A percentile compares a stretch with the other conserved stretches of the same genome.
phyloP scores from a whole-genome alignment of 352 stramenopile species.

The Nothophytophthora sp. region DNA sequence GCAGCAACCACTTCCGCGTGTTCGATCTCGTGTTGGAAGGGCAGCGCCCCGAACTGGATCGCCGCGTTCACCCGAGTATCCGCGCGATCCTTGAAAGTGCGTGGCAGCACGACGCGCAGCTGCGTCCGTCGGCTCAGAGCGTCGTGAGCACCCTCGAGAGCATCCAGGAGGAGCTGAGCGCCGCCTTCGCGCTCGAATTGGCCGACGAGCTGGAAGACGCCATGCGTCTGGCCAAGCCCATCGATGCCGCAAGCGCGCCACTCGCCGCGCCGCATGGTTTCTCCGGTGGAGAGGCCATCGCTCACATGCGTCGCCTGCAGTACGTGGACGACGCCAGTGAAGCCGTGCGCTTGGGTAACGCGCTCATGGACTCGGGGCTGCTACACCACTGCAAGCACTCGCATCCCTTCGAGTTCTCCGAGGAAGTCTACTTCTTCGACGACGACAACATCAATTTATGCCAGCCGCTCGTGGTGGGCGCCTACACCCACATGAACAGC shows the following conservation, averaged over 20 bases:
- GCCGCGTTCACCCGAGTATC: conserved; percentile 31
- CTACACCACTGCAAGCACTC: conserved; percentile 58
- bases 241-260: conserved; percentile 26
- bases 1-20: conserved; percentile 63
- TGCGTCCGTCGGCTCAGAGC: conserved; percentile 43
- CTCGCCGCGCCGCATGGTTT: conserved; percentile 35
- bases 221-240: conserved; percentile 28
- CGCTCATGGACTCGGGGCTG: conserved; percentile 60
- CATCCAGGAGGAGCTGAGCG: conserved; percentile 50
- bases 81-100: conserved; percentile 42
- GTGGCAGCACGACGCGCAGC: conserved; percentile 40
- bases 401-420: conserved; percentile 38
- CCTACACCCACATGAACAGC: conserved; percentile 13
- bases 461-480: conserved; percentile 35
- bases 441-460: conserved; percentile 56
- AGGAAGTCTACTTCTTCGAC: conserved; percentile 49
- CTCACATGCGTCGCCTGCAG: conserved; percentile 38
- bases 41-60: conserved; percentile 43
- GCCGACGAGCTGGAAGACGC: conserved; percentile 41
- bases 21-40: conserved; percentile 54
- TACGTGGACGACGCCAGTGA: conserved; percentile 46
- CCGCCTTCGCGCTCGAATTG: conserved; percentile 40
- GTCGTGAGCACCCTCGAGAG: conserved; percentile 46
- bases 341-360: conserved; percentile 59
- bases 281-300: conserved; percentile 33